A percentile compares a stretch with the other conserved stretches of the same genome.
Conservation (phyloP, 2,329 filamentous ascomycete genomes). For the Scytalidium sp. region DNA sequence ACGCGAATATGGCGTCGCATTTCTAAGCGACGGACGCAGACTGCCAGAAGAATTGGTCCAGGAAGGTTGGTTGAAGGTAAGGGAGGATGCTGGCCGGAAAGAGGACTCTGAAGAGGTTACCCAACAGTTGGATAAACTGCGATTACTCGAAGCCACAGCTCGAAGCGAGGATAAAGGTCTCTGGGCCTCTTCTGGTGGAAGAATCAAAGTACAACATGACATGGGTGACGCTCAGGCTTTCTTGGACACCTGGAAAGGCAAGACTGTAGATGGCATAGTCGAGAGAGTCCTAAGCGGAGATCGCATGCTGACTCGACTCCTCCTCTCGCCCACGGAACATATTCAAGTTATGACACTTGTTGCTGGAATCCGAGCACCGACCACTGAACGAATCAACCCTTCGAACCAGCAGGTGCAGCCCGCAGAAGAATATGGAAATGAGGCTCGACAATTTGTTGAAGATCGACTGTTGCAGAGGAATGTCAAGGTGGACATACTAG, state of each 20-base stretch:
- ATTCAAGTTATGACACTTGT: constrained; percentile 84
- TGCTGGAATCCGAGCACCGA: constrained; percentile 83
- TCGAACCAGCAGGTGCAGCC: constrained; percentile 69
- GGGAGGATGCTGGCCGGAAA: constrained; percentile 90
- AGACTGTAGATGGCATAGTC: constrained; percentile 79
- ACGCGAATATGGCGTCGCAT: constrained; percentile 83
- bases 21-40: constrained; percentile 70
- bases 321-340: constrained; percentile 80
- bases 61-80: constrained; percentile 88
- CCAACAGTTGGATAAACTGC: constrained; percentile 72
- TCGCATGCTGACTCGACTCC: constrained; percentile 77
- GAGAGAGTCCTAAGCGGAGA: constrained; percentile 92
- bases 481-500: constrained; percentile 79
- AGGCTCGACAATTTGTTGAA: constrained; percentile 87
- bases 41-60: constrained; percentile 82
- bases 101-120: constrained; percentile 78
- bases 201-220: constrained; percentile 79
- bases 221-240: constrained; percentile 72
- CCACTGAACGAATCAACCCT: constrained; percentile 80
- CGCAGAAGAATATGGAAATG: constrained; percentile 86
- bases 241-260: constrained; percentile 79
- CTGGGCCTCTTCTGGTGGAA: constrained; percentile 64
- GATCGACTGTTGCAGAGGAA: constrained; percentile 79
- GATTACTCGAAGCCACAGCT: constrained; percentile 73
- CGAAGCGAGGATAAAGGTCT: constrained; percentile 77